phyloP scores from a whole-genome alignment of 495 filamentous ascomycete species.

The Patellaria atrata region DNA sequence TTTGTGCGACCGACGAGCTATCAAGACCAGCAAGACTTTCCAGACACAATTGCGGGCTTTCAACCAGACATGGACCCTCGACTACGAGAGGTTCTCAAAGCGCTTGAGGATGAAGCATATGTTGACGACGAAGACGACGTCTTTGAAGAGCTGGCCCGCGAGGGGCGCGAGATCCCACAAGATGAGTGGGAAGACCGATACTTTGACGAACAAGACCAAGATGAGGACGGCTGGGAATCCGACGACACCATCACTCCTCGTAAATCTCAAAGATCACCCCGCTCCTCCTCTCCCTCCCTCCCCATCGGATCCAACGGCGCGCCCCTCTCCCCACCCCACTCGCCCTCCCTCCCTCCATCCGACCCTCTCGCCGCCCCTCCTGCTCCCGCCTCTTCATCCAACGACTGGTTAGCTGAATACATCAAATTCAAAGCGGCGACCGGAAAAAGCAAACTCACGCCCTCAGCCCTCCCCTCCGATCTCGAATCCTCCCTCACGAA shows the following conservation, averaged over 20 bases:
- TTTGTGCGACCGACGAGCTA: conserved; percentile 62
- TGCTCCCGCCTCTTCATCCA: conserved; percentile 35
- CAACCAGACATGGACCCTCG: conserved; percentile 97
- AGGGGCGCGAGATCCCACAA: conserved; percentile 56
- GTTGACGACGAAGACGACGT: conserved; percentile 71
- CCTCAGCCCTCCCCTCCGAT: conserved; percentile 38
- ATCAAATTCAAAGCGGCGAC: conserved; percentile 64
- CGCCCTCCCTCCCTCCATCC: no score
- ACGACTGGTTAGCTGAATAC: conserved; percentile 80
- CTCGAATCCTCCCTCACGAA: conserved; percentile 68
- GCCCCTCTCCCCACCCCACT: no score
- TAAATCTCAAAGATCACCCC: conserved; percentile 12
- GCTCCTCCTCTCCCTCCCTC: conserved; percentile 20
- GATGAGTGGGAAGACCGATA: conserved; percentile 40
- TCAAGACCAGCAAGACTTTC: conserved; percentile 86
- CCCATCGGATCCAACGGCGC: conserved; percentile 21
- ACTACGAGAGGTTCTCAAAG: conserved; percentile 81
- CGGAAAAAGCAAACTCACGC: conserved; percentile 28
- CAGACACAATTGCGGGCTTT: conserved; percentile 81
- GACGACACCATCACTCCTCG: conserved; percentile 57
- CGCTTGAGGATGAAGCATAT: conserved; percentile 89
- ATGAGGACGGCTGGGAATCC: conserved; percentile 73
- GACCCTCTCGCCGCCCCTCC: conserved; percentile 21
- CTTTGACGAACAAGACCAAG: conserved; percentile 28
- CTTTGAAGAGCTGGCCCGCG: conserved; percentile 63